Evolutionary conservation across 73 alveolate species (phyloP).

Genomic region (Paramecium tetraurelia): DNA sequence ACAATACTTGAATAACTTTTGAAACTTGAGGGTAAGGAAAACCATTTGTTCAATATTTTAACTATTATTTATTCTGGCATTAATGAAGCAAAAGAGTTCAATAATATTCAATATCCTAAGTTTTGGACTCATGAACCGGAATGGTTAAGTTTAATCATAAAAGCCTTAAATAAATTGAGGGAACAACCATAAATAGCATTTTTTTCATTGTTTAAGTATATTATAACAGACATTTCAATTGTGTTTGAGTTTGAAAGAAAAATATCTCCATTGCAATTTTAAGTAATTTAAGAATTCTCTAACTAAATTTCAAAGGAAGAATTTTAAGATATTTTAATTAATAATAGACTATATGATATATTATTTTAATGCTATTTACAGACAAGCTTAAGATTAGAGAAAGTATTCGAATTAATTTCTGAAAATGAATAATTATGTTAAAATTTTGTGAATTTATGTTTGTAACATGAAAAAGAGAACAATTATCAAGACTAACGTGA

Average conservation of each 20-base stretch:
- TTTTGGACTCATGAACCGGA: not conserved
- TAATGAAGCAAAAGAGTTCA: not conserved
- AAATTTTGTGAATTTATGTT: not conserved
- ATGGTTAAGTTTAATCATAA: not conserved
- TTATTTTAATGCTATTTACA: not conserved
- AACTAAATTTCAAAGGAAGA: not conserved
- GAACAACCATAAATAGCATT: not conserved
- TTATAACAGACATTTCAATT: not conserved
- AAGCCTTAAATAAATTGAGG: not conserved
- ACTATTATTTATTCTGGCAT: not conserved
- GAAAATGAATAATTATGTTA: not conserved
- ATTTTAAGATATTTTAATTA: not conserved
- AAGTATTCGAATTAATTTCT: not conserved
- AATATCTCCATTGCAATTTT: not conserved
- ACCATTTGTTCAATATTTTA: not conserved
- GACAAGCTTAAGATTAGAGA: not conserved
- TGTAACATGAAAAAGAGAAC: not conserved
- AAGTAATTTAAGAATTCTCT: not conserved
- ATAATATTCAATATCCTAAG: not conserved
- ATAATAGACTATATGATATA: not conserved
- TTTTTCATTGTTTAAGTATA: not conserved
- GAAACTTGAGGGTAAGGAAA: not conserved
- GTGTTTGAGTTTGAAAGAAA: not conserved
- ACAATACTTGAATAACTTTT: not conserved
- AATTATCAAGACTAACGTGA: not conserved